A percentile compares a stretch with the other conserved stretches of the same genome.
phyloP scores from a whole-genome alignment of 2,329 filamentous ascomycete species.

The Ophiostoma pallidulum region DNA sequence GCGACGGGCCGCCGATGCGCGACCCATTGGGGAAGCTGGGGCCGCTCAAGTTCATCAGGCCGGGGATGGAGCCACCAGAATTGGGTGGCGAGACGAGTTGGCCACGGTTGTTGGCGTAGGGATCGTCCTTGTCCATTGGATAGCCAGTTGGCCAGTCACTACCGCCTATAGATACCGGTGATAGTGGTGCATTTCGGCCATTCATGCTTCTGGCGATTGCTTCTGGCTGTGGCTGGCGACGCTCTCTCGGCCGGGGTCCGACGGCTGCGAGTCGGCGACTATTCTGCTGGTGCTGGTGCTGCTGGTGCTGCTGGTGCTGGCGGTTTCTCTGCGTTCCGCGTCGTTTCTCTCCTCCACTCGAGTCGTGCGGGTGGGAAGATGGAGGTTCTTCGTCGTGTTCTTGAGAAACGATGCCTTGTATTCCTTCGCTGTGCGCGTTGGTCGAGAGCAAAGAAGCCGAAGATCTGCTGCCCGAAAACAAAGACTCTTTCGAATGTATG shows the following conservation, averaged over 20 bases:
- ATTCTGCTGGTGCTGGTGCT: too few relatives aligned
- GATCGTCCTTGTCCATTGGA: constrained; percentile 40
- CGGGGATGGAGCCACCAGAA: constrained; percentile 49
- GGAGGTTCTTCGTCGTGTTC: too few relatives aligned
- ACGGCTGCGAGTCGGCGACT: neutral
- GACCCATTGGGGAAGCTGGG: constrained; percentile 43
- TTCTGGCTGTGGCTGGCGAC: too few relatives aligned
- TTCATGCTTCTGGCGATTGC: constrained; percentile 56
- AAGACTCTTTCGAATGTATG: neutral
- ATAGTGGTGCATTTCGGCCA: constrained; percentile 65
- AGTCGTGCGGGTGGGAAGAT: too few relatives aligned
- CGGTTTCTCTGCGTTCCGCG: too few relatives aligned
- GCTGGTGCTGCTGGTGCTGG: too few relatives aligned
- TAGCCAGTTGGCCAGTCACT: constrained; percentile 71
- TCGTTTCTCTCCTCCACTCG: too few relatives aligned
- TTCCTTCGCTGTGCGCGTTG: neutral
- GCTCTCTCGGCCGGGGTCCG: neutral
- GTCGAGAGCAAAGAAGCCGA: too few relatives aligned
- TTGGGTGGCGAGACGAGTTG: constrained; percentile 61
- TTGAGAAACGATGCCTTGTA: too few relatives aligned
- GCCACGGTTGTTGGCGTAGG: constrained; percentile 44
- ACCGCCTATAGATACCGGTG: constrained; percentile 72
- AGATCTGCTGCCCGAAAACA: neutral
- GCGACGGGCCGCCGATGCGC: constrained; percentile 60
- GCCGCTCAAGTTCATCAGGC: constrained; percentile 51